Conservation (phyloP, 1,139 yeast species). For the Zygoascus sp. region DNA sequence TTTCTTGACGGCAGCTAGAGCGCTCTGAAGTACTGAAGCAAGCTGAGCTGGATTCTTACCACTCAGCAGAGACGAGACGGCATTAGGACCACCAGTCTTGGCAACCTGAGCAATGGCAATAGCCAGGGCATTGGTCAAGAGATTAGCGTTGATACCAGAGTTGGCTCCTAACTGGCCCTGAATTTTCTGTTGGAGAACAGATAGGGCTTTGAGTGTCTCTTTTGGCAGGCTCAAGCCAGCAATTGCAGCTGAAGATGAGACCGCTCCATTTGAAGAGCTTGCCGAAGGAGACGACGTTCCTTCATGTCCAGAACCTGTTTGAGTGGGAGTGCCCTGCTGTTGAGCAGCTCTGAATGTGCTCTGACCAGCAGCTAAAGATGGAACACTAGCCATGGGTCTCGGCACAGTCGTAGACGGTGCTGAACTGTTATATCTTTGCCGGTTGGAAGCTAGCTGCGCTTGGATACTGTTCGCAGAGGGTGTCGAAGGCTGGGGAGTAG, state of each 20-base stretch:
- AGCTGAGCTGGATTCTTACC: constrained; percentile 87
- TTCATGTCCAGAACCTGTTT: neutral
- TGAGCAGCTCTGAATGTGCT: constrained; percentile 21
- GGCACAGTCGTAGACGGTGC: constrained; percentile 10
- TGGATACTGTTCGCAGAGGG: constrained; percentile 25
- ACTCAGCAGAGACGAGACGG: constrained; percentile 63
- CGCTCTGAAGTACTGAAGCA: constrained; percentile 76
- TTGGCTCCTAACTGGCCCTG: constrained; percentile 35
- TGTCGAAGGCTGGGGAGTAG: constrained; percentile 7
- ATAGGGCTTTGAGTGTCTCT: constrained; percentile 35
- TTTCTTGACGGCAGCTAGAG: constrained; percentile 51
- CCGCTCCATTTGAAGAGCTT: neutral
- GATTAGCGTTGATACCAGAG: constrained; percentile 41
- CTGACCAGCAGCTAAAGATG: constrained; percentile 27
- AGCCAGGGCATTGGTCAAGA: constrained; percentile 87
- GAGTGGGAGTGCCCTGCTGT: constrained; percentile 2
- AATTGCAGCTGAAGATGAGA: constrained; percentile 18
- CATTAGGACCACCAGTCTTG: constrained; percentile 64
- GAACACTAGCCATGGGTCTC: constrained; percentile 2
- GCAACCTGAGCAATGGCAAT: constrained; percentile 92
- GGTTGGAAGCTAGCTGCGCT: constrained; percentile 21
- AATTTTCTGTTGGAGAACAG: constrained; percentile 34
- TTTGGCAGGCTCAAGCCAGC: constrained; percentile 30
- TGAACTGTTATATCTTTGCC: constrained; percentile 5
- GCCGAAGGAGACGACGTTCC: neutral